phyloP scores from a whole-genome alignment of 2,329 filamentous ascomycete species.

The Cyphellophora attinorum region DNA sequence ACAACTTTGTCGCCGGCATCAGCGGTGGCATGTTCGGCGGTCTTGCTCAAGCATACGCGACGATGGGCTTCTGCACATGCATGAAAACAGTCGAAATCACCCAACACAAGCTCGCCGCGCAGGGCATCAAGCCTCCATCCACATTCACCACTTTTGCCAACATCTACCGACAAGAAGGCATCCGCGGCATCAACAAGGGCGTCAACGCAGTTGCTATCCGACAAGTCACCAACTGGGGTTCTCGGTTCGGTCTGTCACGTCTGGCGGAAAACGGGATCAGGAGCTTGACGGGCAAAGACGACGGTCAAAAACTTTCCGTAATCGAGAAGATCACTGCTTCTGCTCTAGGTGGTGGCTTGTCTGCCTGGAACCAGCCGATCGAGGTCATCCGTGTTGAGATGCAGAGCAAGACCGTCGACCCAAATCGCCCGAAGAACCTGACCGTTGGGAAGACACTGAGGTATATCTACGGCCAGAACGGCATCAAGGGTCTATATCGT shows the following conservation, averaged over 20 bases:
- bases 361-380: constrained; percentile 98
- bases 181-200: constrained; percentile 93
- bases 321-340: constrained; percentile 84
- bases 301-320: constrained; percentile 66
- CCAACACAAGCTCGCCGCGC: constrained; percentile 83
- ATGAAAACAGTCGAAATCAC: constrained; percentile 99
- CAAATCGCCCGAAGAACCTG: constrained; percentile 98
- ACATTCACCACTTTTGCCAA: constrained; percentile 94
- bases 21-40: constrained; percentile 84
- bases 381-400: constrained; percentile 99
- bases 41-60: constrained; percentile 95
- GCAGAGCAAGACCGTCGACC: constrained; percentile 97
- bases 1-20: constrained; percentile 83
- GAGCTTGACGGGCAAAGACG: constrained; percentile 64
- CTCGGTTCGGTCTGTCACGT: constrained; percentile 85
- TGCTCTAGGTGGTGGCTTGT: constrained; percentile 82
- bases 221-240: constrained; percentile 99
- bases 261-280: constrained; percentile 86
- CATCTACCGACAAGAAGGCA: constrained; percentile 91
- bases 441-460: constrained; percentile 71
- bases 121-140: constrained; percentile 74
- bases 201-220: constrained; percentile 98
- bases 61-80: constrained; percentile 99
- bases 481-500: constrained; percentile 85
- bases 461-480: constrained; percentile 89